Evolutionary conservation across 176 grass and related monocot genomes (phyloP), one percentile per base, ranked within the genome.

Genomic region (Triticum timopheevii): DNA sequence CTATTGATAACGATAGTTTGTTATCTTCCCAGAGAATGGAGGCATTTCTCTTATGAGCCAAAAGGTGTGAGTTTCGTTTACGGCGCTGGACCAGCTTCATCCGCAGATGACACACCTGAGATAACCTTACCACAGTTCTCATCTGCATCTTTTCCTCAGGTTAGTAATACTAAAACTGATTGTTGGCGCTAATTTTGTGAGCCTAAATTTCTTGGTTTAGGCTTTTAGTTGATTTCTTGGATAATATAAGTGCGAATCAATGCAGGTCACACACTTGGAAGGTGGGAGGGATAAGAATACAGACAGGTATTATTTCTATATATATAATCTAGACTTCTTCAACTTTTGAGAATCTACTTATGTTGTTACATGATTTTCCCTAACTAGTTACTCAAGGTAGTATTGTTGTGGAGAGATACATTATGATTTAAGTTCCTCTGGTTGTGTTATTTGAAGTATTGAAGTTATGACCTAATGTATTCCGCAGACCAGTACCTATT

Each of bases 51-150:
- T 40, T 99, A 96, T 88, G 97, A 99, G 19, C 87, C 94, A 73
- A 96, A 91, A 86, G 50, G 27, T 68, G 54, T 96, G 28, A 86
- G 83, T 38, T 93, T 96, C 69, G 38, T 52, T 68, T 73, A 33
- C 40, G 84, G 82, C 15, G 28, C 39, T 27, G 9, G 47, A 27
- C 65, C 75, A 54, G 35, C 56, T 84, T 83, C 83, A 87, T 81
- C 68, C 42, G 88, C 49, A 81, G 84, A 80, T 74, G 72, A 77
- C 44, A 35, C 82, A 12, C 47, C 49, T 20, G 86, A 79, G 22
- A 76, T 93, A 91, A 86, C 44, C 34, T 88, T 99, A 78, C 85
- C 94, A 52, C 90, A 94, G 68, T 96, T 94, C 90, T 99, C 97
- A 82, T 89, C 97, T 78, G 92, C 87, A 58, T 86, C 97, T 86